Evolutionary conservation across 140 eudicot genomes (phyloP).

Genomic region (Anethum foeniculum): DNA sequence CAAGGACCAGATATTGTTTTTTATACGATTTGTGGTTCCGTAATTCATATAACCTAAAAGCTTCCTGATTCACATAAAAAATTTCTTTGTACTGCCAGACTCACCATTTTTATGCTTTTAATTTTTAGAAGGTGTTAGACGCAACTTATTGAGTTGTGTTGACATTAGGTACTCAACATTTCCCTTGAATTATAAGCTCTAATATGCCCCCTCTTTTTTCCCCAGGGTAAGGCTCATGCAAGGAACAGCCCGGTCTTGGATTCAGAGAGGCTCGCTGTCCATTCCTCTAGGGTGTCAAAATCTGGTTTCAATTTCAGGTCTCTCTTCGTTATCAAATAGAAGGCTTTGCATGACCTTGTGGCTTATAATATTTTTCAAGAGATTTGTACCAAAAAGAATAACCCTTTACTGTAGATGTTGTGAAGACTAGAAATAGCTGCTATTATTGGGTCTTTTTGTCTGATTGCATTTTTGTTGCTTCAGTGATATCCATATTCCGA

Average conservation of each 20-base stretch:
- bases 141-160: constrained; percentile 1
- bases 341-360: not conserved
- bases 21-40: not conserved
- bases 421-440: not conserved
- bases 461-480: constrained; percentile 14
- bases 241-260: constrained; percentile 57
- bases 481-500: constrained; percentile 70
- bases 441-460: not conserved
- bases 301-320: constrained; percentile 66
- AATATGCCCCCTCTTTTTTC: not conserved
- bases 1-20: not conserved
- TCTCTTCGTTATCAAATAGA: not conserved
- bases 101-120: not conserved
- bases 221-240: constrained; percentile 54
- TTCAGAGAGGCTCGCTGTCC: constrained; percentile 67
- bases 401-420: not conserved
- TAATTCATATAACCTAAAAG: not conserved
- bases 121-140: not conserved
- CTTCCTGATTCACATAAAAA: not conserved
- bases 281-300: constrained; percentile 67
- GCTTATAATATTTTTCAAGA: not conserved
- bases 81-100: not conserved
- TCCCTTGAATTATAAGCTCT: not conserved
- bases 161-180: not conserved
- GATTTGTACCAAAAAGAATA: not conserved